Base-by-base conservation (phyloP, 306 rosid genomes). In the Trifolium pratense region DNA sequence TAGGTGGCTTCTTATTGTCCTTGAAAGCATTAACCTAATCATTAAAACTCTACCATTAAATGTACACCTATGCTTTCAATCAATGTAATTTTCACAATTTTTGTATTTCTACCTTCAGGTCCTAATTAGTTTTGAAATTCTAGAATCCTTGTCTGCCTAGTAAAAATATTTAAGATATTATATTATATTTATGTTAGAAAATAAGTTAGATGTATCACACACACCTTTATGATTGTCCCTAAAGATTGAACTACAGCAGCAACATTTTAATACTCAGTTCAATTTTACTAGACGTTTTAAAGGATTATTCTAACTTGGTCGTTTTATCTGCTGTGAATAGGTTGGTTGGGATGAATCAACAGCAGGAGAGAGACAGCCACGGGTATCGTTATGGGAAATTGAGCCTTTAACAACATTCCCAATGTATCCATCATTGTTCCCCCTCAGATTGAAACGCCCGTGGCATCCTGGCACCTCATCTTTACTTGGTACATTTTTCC, bases 271-370 rank as follows among this genome's bases (percentile, higher is more conserved):
- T 20, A 32, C 31, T 59, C 45, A 31, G 43, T 71, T 66, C 25
- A 53, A 59, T 61, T 53, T 73, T 53, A 18, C 6, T 51, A 20
- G 40, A 56, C 23, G 16, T 60, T 48, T 60, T 70, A 25, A 29
- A 37, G 49, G 57, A 13, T 4, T 59, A 26, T n/a, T 36, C 56
- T 70, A 70, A 20, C 61, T 52, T 12, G 8, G 21, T 66, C 69
- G 39, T 81, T 79, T 75, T 55, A 17, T 81, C 72, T 43, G 42
- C 53, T 59, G 66, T 80, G 56, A 75, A 51, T 78, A 86, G 97
- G 97, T 92, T 68, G 97, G 96, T 72, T 92, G 97, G 97, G 97
- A 92, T 79, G 97, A 92, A 81, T 89, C 97, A 51, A 88, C 97
- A 49, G 92, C 97, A 51, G 93, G 93, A 66, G 96, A 92, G 81